Percentiles rank a stretch among this genome's conserved stretches.
These are phyloP conservation scores for Lolium perenne DNA, from an alignment of 176 grass and related monocot species.

Conservation along the genomic window DNA sequence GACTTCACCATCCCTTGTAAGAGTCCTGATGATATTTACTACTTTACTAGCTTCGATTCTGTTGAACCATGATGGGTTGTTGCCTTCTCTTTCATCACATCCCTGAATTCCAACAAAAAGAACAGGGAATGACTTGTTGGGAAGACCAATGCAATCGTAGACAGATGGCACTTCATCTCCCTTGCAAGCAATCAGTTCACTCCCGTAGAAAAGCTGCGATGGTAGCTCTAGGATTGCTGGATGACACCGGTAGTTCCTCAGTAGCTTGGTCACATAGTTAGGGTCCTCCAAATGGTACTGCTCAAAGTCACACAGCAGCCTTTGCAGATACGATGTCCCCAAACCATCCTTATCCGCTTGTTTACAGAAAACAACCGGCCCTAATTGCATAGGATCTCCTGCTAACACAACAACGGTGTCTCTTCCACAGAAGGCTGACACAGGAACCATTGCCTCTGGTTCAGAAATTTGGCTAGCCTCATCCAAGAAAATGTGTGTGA, in stretches of 20 bases:
- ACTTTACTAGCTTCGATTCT: conserved; percentile 94
- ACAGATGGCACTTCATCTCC: conserved; percentile 49
- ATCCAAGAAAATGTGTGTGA: conserved; percentile 96
- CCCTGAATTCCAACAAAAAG: conserved; percentile 97
- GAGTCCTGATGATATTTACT: conserved; percentile 74
- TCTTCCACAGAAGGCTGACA: conserved; percentile 61
- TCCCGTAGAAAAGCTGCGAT: conserved; percentile 80
- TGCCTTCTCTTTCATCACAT: conserved; percentile 96
- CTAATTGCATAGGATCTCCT: conserved; percentile 81
- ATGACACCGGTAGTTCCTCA: conserved; percentile 94
- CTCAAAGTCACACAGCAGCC: conserved; percentile 65
- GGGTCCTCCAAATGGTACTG: conserved; percentile 55
- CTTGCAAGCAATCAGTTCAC: conserved; percentile 76
- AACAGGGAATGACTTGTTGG: conserved; percentile 86
- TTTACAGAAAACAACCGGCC: conserved; percentile 74
- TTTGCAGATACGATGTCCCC: conserved; percentile 71
- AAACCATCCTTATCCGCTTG: conserved; percentile 71
- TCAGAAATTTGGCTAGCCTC: conserved; percentile 92
- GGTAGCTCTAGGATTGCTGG: conserved; percentile 91
- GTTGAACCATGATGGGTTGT: conserved; percentile 96
- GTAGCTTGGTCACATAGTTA: conserved; percentile 79
- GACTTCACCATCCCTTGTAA: conserved; percentile 59
- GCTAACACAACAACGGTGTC: conserved; percentile 91
- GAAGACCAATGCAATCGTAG: conserved; percentile 67
- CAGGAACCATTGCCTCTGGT: conserved; percentile 86